Conservation (phyloP, 495 filamentous ascomycete species). For the Staphylotrichum longicolle region DNA sequence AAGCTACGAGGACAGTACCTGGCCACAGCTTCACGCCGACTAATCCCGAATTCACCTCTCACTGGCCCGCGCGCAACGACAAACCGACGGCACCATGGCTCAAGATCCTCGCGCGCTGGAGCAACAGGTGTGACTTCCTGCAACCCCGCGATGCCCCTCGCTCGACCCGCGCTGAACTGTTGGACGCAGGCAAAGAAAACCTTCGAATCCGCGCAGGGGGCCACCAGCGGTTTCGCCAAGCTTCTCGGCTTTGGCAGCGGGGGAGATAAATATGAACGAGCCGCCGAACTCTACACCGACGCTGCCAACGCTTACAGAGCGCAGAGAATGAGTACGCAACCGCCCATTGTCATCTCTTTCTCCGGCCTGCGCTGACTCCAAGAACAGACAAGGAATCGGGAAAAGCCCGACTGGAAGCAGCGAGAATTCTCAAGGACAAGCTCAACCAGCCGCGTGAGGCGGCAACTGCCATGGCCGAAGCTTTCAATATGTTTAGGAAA, state of each 20-base stretch:
- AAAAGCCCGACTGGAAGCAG: slow-evolving; percentile 73
- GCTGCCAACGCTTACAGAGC: slow-evolving; percentile 80
- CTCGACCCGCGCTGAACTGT: slow-evolving; percentile 28
- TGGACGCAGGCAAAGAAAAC: slow-evolving; percentile 72
- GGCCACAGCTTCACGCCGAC: background rate
- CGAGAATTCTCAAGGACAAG: slow-evolving; percentile 67
- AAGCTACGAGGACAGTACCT: background rate
- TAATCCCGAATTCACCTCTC: background rate
- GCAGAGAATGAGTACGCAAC: slow-evolving; percentile 61
- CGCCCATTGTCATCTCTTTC: too few relatives aligned
- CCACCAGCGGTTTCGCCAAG: slow-evolving; percentile 65
- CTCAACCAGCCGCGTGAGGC: slow-evolving; percentile 87
- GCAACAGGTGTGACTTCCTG: slow-evolving; percentile 40
- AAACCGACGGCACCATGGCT: slow-evolving; percentile 40
- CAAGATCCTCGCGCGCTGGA: slow-evolving; percentile 48
- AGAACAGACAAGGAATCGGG: slow-evolving; percentile 73
- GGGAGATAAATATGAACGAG: slow-evolving; percentile 77
- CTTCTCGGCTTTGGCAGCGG: slow-evolving; percentile 74
- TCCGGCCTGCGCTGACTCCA: slow-evolving; percentile 18
- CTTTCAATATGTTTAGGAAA: slow-evolving; percentile 84
- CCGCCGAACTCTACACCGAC: slow-evolving; percentile 74
- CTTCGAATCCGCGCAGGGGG: slow-evolving; percentile 59
- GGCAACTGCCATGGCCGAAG: slow-evolving; percentile 64
- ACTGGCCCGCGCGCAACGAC: background rate
- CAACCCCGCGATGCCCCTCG: slow-evolving; percentile 28